Evolutionary conservation across 1,284 basidiomycete genomes (phyloP), one percentile per base, ranked within the genome.

Genomic region (Polyporus tsugae): DNA sequence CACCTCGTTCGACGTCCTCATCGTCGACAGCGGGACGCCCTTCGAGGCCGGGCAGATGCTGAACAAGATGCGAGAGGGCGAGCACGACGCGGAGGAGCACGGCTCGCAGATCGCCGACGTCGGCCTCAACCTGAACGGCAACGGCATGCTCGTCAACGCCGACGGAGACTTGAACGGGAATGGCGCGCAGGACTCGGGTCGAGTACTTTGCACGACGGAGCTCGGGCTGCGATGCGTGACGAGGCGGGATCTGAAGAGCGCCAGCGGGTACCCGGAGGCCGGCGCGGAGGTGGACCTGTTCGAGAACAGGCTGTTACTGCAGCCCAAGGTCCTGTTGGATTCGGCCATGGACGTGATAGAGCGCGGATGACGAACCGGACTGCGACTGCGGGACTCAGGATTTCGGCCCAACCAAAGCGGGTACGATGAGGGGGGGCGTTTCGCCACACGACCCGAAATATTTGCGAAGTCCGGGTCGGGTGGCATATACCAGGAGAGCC

Each of bases 311-410:
- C 78, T 89, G 64, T 78, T 93, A 55, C 79, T 93, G 66, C 83
- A 84, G 75, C 91, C 91, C 19, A 92, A 91, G 78, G 91, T 93
- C 7, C 86, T 93, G 36, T 79, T 93, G 64, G 91, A 93, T 75
- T 89, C 88, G 39, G 89, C 90, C 25, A 80, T 90, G 72, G 89
- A 91, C 69, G 86, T 75, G 42, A 73, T 76, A 33, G 75, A 74
- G 62, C 75, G 75, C 60, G 73, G 72, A 67, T 73, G 71, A 73
- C 39, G 38, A 66, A 10, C 46, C 19, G 46, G 42, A 15, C 46
- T 55, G 29, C 13, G 17, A 39, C 9, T 62, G 35, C 36, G 22
- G 42, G 17, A 42, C 59, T 22, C 42, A n/a, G 15, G 33, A 11
- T 19, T 4, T 44, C 25, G 52, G 60, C 19, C 25, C 17, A 36